Percentiles rank a stretch among this genome's conserved stretches.
Evolutionary conservation across 1,284 basidiomycete genomes (phyloP).

Genomic region (Heterobasidion annosum): DNA sequence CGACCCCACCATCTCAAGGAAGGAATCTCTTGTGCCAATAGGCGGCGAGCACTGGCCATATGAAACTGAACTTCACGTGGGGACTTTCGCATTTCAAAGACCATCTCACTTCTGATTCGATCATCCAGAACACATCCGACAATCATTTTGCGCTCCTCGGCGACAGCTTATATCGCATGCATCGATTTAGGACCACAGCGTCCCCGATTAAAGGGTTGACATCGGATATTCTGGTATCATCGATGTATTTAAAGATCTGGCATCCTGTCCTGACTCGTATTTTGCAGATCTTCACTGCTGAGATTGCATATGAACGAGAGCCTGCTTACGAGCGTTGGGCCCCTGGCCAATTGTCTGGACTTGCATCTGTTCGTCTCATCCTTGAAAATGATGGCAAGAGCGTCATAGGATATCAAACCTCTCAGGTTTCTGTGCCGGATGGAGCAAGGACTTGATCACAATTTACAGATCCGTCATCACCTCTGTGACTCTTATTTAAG

Average conservation of each 20-base stretch:
- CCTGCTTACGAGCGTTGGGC: conserved; percentile 45
- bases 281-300: conserved; percentile 47
- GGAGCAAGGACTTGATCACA: too few relatives aligned
- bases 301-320: conserved; percentile 39
- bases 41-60: conserved; percentile 76
- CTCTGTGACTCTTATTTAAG: too few relatives aligned
- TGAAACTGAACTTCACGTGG: conserved; percentile 54
- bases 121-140: conserved; percentile 47
- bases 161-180: conserved; percentile 51
- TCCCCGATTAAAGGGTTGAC: conserved; percentile 80
- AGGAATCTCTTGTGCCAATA: conserved; percentile 39
- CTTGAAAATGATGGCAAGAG: background rate
- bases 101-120: background rate
- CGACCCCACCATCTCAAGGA: conserved; percentile 42
- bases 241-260: background rate
- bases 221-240: conserved; percentile 66
- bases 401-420: background rate
- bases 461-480: too few relatives aligned
- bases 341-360: conserved; percentile 24
- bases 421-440: too few relatives aligned
- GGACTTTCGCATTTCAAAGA: conserved; percentile 6
- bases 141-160: conserved; percentile 34
- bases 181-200: conserved; percentile 67
- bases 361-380: background rate
- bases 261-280: background rate